Conservation (phyloP, 106 monocot genomes). For the Apostasia ramifera region DNA sequence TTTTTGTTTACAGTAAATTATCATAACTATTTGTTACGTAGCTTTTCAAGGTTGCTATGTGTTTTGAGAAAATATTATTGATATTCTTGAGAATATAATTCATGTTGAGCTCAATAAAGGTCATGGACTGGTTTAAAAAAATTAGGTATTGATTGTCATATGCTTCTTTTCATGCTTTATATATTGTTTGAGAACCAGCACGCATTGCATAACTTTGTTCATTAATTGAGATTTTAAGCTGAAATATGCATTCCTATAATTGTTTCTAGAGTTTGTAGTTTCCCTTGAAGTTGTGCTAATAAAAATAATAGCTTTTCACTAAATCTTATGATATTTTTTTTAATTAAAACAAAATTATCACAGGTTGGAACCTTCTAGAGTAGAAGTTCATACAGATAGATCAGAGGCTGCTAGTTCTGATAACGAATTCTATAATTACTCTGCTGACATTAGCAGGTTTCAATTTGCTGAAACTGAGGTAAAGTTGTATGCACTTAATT, state of each 20-base stretch:
- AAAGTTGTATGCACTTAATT: conserved; percentile 3
- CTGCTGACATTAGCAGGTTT: conserved; percentile 14
- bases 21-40: too few relatives aligned
- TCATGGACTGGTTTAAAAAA: not conserved
- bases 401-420: conserved; percentile 10
- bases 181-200: too few relatives aligned
- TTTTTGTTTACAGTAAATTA: too few relatives aligned
- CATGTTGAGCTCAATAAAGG: not conserved
- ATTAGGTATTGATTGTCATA: too few relatives aligned
- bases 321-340: not conserved
- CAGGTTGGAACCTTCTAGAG: conserved; percentile 28
- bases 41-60: too few relatives aligned
- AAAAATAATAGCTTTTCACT: not conserved
- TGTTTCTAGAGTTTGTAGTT: not conserved
- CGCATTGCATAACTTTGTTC: too few relatives aligned
- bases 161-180: too few relatives aligned
- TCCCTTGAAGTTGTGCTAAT: not conserved
- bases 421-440: conserved; percentile 9
- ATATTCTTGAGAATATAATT: not conserved
- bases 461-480: conserved; percentile 57
- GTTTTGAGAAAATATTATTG: not conserved
- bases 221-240: too few relatives aligned
- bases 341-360: conserved; percentile 8
- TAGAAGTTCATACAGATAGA: conserved; percentile 12
- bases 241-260: too few relatives aligned